These are phyloP conservation scores for Plantago ovata DNA, from an alignment of 257 asterid species.

Conservation along the genomic window DNA sequence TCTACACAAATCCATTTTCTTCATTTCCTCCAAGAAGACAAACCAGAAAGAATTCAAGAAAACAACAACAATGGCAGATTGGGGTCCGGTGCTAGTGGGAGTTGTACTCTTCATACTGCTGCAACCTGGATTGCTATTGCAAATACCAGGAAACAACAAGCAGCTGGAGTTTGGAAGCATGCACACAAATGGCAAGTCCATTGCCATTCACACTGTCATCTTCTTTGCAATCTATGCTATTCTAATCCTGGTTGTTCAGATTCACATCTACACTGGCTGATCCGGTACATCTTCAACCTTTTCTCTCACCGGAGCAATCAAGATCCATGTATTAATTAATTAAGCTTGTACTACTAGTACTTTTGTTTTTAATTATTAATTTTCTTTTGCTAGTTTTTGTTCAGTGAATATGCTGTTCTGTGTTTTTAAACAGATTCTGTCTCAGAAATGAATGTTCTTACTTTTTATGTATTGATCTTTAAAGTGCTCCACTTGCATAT, in stretches of 20 bases:
- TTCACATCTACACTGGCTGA: constrained; percentile 12
- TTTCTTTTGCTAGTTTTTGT: background rate
- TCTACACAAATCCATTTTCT: background rate
- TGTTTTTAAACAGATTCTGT: too few relatives aligned
- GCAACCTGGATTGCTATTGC: constrained; percentile 9
- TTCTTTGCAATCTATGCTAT: constrained; percentile 9
- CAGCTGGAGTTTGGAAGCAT: constrained; percentile 14
- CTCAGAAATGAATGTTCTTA: too few relatives aligned
- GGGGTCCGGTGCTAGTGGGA: constrained; percentile 6
- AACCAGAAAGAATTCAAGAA: background rate
- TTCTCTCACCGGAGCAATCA: background rate
- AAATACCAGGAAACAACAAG: constrained; percentile 10
- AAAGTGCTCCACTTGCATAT: too few relatives aligned
- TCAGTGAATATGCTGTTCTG: background rate
- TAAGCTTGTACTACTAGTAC: background rate
- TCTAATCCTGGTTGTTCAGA: constrained; percentile 6
- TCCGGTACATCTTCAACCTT: too few relatives aligned
- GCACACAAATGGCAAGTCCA: constrained; percentile 8
- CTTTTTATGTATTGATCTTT: too few relatives aligned
- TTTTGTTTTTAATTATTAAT: background rate
- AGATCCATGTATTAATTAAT: background rate
- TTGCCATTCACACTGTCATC: constrained; percentile 14
- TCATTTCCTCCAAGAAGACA: background rate
- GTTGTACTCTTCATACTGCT: constrained; percentile 13
- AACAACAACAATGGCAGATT: constrained; percentile 7